Percentiles rank a stretch among this genome's conserved stretches.
Evolutionary conservation across 2,329 filamentous ascomycete genomes (phyloP).

Genomic region (Nemania bipapillata): DNA sequence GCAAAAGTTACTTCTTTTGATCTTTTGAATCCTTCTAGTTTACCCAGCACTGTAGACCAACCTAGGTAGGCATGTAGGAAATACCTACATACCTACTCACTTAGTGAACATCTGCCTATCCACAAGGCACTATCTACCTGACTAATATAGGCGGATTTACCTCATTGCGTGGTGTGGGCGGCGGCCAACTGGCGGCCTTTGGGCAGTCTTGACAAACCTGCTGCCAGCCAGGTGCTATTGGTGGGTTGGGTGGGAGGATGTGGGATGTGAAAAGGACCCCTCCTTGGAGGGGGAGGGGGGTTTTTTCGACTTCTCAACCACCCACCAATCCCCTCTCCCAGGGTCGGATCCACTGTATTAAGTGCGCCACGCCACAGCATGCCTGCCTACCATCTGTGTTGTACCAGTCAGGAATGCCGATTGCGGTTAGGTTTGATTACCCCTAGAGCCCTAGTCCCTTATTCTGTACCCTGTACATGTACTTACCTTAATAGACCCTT

Average conservation of each 20-base stretch:
- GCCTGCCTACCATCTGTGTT: background rate
- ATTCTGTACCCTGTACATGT: too few species aligned
- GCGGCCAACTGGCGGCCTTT: slow-evolving; percentile 17
- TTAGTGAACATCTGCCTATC: background rate
- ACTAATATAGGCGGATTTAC: background rate
- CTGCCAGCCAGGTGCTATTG: slow-evolving; percentile 3
- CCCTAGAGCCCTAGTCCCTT: slow-evolving; percentile 14
- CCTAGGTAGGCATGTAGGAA: background rate
- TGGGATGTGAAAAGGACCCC: slow-evolving; percentile 15
- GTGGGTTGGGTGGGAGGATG: background rate
- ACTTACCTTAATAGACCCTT: background rate
- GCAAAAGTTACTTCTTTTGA: background rate
- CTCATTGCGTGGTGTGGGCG: slow-evolving; percentile 3
- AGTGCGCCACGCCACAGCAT: background rate
- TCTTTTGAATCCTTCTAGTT: too few species aligned
- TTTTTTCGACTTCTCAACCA: background rate
- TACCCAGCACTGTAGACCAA: background rate
- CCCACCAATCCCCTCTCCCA: slow-evolving; percentile 16
- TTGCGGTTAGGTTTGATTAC: slow-evolving; percentile 14
- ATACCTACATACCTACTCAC: background rate
- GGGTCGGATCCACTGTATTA: slow-evolving; percentile 6
- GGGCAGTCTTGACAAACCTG: background rate
- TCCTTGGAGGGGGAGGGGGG: slow-evolving; percentile 15
- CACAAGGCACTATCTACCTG: background rate
- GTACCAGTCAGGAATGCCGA: background rate